phyloP scores from a whole-genome alignment of 192 early-diverging fungal genomes.

The Gamsiella multidivaricata region DNA sequence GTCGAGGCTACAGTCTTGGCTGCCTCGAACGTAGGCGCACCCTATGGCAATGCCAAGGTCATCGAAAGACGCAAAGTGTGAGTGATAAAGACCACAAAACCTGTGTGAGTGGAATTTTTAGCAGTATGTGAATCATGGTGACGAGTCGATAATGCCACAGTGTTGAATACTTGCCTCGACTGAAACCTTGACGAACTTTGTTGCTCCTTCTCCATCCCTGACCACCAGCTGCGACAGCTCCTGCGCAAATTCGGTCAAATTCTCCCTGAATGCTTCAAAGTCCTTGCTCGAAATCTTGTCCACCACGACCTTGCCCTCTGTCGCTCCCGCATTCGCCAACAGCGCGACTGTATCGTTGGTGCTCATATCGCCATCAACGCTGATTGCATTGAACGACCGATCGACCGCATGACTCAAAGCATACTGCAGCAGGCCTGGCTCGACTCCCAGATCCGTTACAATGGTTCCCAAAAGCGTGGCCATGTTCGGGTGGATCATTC shows the following conservation, averaged over 20 bases:
- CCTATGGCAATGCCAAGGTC: too few relatives aligned
- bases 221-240: conserved; percentile 93
- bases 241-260: conserved; percentile 84
- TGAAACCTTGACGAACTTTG: conserved; percentile 93
- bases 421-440: conserved; percentile 69
- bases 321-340: conserved; percentile 84
- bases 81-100: neutral
- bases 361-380: conserved; percentile 95
- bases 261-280: conserved; percentile 73
- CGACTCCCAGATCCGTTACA: conserved; percentile 85
- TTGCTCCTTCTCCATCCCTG: conserved; percentile 96
- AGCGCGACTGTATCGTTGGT: conserved; percentile 96
- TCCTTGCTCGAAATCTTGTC: conserved; percentile 60
- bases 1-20: conserved; percentile 87
- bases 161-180: conserved; percentile 81
- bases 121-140: too few relatives aligned
- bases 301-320: conserved; percentile 50
- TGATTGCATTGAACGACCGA: conserved; percentile 95
- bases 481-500: conserved; percentile 99
- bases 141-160: too few relatives aligned
- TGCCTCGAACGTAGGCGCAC: conserved; percentile 75
- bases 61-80: neutral
- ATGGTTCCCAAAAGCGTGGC: conserved; percentile 91
- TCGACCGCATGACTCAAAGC: conserved; percentile 87
- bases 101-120: neutral